Evolutionary conservation across 2,329 filamentous ascomycete genomes (phyloP), one percentile per base, ranked within the genome.

Genomic region (Clonostachys solani): DNA sequence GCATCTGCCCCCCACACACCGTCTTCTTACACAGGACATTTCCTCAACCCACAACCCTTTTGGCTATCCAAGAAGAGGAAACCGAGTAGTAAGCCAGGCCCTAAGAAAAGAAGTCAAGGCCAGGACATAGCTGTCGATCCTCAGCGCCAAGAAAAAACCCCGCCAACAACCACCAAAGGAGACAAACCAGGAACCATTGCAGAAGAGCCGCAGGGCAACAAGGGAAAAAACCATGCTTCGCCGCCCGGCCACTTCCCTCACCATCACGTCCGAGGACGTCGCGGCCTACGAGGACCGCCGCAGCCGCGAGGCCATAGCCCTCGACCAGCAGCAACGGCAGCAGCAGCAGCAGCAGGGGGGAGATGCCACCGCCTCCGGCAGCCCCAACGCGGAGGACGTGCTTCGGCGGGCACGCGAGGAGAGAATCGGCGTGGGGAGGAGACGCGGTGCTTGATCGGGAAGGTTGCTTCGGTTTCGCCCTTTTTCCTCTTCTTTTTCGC

Each of bases 181-280:
- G n/a, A 23, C 17, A 15, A 42, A 42, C 13, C 17, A 23, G 19
- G 29, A 19, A 5, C 17, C 40, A 17, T 42, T 23, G 6, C 17
- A 42, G 6, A 13, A 15, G 15, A 18, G 40, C 17, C 48, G 43
- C 33, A 47, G 12, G 3, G 40, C 44, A 29, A 47, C n/a, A 44
- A 17, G 43, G 8, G 29, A 46, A 12, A 16, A 35, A 49, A 65
- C 35, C 8, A 84, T 87, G 83, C 81, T 87, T 55, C 81, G 83
- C 56, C 80, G 86, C 42, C 77, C 81, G 15, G 77, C 86, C 12
- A 90, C 86, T 42, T 78, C 79, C 13, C 80, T 90, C 52, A 72
- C 77, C 47, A 77, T 89, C 53, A 89, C 85, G 3, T 73, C 81
- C 43, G 83, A 87, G 59, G 86, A 90, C 63, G 74, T 89, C 37